Base-by-base conservation (phyloP, 495 filamentous ascomycete species). In the Penicillium salamii region DNA sequence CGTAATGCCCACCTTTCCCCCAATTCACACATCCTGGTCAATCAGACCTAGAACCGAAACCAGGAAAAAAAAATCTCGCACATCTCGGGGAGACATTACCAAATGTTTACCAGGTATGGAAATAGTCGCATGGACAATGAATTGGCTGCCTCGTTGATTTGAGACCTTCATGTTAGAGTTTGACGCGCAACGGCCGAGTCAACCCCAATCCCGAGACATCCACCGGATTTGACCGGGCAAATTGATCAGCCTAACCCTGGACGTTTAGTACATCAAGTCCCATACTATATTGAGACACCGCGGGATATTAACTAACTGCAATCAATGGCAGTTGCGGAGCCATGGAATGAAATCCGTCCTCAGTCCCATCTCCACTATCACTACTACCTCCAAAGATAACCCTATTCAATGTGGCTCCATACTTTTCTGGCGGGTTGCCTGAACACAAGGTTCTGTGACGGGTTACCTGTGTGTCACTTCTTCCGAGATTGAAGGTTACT, bases 401-500 rank as follows among this genome's bases (percentile, higher is more conserved):
- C 3, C 23, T 26, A 26, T 4, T 26, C 23, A 26, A 26, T 26
- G 3, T 26, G 23, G 23, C 23, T 26, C 23, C 3, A n/a, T n/a
- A n/a, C n/a, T 8, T 26, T 26, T 26, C 23, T 26, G 32, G 45
- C 34, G 24, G 26, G 20, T 33, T 15, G 31, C 24, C 52, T 46
- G 46, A 28, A 53, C 50, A 56, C 54, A 58, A 61, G 49, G 52
- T 56, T 58, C 42, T 28, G 49, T 55, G 58, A 36, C 49, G 34
- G 43, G 29, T 58, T 49, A 45, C 46, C 36, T 52, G 31, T 38
- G 61, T 58, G 58, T 51, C 39, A 58, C 54, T 53, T 55, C 43
- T 58, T 28, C 52, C 50, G 56, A 58, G 49, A 61, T 52, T 53
- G 15, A 42, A 32, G 58, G 47, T 50, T 43, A 58, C 48, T 51